A percentile compares a stretch with the other conserved stretches of the same genome.
Evolutionary conservation across 2,329 filamentous ascomycete genomes (phyloP).

Genomic region (Microsporum ferrugineum): DNA sequence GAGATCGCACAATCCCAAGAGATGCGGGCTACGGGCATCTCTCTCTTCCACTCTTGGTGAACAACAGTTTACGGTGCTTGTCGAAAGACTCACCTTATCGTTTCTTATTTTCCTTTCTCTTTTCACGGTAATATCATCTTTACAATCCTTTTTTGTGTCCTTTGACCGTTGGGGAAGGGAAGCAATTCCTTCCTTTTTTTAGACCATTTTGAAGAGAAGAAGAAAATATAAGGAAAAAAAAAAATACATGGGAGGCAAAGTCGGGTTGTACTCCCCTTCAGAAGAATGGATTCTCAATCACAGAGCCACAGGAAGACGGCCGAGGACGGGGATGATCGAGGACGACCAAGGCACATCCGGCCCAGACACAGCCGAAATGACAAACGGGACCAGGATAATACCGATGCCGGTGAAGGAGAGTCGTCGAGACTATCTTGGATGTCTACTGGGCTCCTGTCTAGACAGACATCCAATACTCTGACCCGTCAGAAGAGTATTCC

Average conservation of each 20-base stretch:
- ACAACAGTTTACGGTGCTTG: not conserved
- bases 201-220: not conserved
- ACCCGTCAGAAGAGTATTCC: slow-evolving; percentile 12
- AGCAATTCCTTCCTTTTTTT: not conserved
- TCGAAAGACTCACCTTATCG: not conserved
- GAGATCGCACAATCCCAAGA: not conserved
- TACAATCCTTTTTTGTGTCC: not conserved
- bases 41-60: not conserved
- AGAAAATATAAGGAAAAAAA: not conserved
- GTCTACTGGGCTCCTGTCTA: slow-evolving; percentile 8
- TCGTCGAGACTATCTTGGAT: slow-evolving; percentile 9
- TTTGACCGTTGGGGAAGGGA: not conserved
- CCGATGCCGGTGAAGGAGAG: not conserved
- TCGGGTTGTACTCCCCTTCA: not conserved
- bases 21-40: slow-evolving; percentile 1
- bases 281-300: slow-evolving; percentile 10
- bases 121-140: not conserved
- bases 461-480: slow-evolving; percentile 10
- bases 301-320: slow-evolving; percentile 1
- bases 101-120: not conserved
- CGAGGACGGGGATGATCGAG: slow-evolving; percentile 13
- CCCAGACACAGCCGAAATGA: not conserved
- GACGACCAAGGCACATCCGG: not conserved
- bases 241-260: not conserved
- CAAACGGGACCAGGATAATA: not conserved